Evolutionary conservation across 2,329 filamentous ascomycete species (phyloP).

Genomic region (Teratosphaeria gauchensis): DNA sequence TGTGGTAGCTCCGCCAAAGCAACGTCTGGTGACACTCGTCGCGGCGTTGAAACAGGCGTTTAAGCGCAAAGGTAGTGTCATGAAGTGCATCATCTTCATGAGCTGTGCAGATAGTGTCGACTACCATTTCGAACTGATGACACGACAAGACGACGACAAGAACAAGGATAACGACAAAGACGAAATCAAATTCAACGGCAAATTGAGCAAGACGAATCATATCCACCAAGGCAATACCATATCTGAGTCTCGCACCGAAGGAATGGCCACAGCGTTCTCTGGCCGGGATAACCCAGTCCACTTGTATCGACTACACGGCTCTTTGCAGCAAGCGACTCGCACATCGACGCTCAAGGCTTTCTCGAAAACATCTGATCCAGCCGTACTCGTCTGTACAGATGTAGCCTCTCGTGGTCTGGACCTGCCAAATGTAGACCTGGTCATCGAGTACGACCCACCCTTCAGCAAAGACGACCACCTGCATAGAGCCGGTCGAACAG

Average conservation of each 20-base stretch:
- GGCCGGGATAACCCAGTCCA: slow-evolving; percentile 67
- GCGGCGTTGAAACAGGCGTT: slow-evolving; percentile 80
- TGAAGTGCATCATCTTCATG: slow-evolving; percentile 95
- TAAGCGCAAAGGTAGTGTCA: slow-evolving; percentile 76
- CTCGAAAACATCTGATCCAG: slow-evolving; percentile 60
- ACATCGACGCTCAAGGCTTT: slow-evolving; percentile 80
- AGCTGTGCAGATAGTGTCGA: slow-evolving; percentile 96
- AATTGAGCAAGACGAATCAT: slow-evolving; percentile 29
- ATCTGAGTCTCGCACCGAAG: slow-evolving; percentile 44
- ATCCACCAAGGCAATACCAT: slow-evolving; percentile 33
- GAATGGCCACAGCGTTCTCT: slow-evolving; percentile 13
- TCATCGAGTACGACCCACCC: slow-evolving; percentile 92
- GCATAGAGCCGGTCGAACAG: slow-evolving; percentile 88
- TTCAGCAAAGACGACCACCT: slow-evolving; percentile 90
- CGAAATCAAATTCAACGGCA: slow-evolving; percentile 10
- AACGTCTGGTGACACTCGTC: slow-evolving; percentile 79
- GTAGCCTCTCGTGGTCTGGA: slow-evolving; percentile 93
- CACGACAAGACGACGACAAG: slow-evolving; percentile 13
- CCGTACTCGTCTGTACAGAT: slow-evolving; percentile 85
- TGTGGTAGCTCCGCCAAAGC: slow-evolving; percentile 75
- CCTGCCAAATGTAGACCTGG: slow-evolving; percentile 86
- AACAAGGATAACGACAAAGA: slow-evolving; percentile 17
- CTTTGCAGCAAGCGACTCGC: slow-evolving; percentile 75
- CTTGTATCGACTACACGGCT: slow-evolving; percentile 82
- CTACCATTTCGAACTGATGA: slow-evolving; percentile 74